Base-by-base conservation (phyloP, 805 yeast genomes). In the Hyphopichia homilentoma region DNA sequence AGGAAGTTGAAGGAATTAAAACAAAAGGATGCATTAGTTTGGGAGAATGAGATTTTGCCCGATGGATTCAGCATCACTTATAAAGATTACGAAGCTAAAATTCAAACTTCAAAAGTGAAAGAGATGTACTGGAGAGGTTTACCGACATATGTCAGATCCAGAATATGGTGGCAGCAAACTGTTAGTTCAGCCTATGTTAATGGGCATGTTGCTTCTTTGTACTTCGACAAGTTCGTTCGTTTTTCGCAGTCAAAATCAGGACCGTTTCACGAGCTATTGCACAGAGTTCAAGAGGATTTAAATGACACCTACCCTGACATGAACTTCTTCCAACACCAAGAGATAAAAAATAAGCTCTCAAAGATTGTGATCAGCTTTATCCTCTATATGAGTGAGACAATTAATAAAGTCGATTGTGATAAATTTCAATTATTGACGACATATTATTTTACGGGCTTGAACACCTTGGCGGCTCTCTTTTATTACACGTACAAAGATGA, bases 121-220 rank as follows among this genome's bases (percentile, higher is more conserved):
- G 35, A 38, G 3, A 42, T 48, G 35, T 49, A 45, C 33, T 52
- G 56, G 56, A 39, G 57, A 30, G 59, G 58, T 11, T 34, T 52
- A 6, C 48, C 48, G 15, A 31, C 40, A 11, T 31, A 36, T 5
- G 45, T 65, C 5, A 58, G 88, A 27, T 50, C 60, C 4, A 49
- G 52, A 7, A 59, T 80, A 2, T 82, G 88, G 88, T 48, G 54
- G 37, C 52, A 51, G 27, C 72, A 65, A 38, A 52, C 71, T 21
- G 71, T 69, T 2, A 61, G 60, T 35, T 13, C 16, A 7, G 24
- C 36, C 6, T 32, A 36, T 16, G 25, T 41, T 17, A 34, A 29
- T 7, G 31, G 14, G 11, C 20, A 12, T 7, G 20, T 15, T 8
- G 22, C 16, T 9, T 21, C 18, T n/a, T 16, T 18, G 6, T 27